Evolutionary conservation across 169 alveolate genomes (phyloP).

Genomic region (Plasmodium chabaudi): DNA sequence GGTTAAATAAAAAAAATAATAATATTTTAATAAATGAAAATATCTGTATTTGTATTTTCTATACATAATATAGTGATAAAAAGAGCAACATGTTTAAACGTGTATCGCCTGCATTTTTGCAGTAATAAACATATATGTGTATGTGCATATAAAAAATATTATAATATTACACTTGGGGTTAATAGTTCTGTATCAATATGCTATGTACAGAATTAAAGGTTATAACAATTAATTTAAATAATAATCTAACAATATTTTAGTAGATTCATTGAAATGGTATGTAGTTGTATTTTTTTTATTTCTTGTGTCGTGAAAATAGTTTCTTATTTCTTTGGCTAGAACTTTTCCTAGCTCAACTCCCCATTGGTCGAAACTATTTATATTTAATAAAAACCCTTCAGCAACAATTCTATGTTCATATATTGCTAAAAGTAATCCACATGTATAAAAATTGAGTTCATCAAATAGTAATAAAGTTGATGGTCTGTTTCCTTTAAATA

Average conservation of each 20-base stretch:
- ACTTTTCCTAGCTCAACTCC: constrained; percentile 96
- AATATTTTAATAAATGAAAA: no score
- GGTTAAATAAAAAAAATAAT: no score
- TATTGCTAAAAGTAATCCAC: constrained; percentile 96
- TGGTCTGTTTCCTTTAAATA: constrained; percentile 97
- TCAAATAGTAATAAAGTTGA: constrained; percentile 91
- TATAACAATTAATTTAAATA: constrained; percentile 14
- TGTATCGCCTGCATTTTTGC: no score
- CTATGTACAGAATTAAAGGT: neutral
- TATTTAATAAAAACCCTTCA: constrained; percentile 96
- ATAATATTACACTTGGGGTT: neutral
- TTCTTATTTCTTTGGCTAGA: constrained; percentile 82
- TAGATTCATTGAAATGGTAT: constrained; percentile 59
- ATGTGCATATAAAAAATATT: no score
- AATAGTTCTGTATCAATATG: neutral
- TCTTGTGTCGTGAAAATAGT: constrained; percentile 77
- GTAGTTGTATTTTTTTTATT: neutral
- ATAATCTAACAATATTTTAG: constrained; percentile 38
- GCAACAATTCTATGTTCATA: constrained; percentile 98
- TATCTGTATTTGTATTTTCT: no score
- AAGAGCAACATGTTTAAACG: no score
- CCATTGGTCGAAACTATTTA: constrained; percentile 98
- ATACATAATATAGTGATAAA: no score
- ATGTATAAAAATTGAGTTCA: constrained; percentile 89
- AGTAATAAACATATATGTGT: no score